phyloP scores from a whole-genome alignment of 179 eudicot genomes.

The Corrigiola litoralis region DNA sequence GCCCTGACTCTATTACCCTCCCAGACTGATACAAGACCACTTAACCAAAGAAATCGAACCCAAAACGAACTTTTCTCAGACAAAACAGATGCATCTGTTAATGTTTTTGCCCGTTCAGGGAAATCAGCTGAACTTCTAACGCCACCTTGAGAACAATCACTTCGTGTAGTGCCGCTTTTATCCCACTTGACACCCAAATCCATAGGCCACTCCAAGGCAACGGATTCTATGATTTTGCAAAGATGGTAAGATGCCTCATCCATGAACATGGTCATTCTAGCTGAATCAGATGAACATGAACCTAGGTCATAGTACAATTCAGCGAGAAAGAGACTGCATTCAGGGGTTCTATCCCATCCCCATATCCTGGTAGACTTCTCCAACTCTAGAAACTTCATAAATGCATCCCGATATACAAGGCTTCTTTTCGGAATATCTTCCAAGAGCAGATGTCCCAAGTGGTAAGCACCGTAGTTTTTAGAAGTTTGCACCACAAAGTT shows the following conservation, averaged over 20 bases:
- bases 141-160: slow-evolving; percentile 24
- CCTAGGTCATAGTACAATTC: slow-evolving; percentile 84
- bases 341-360: slow-evolving; percentile 68
- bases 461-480: slow-evolving; percentile 74
- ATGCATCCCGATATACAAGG: slow-evolving; percentile 45
- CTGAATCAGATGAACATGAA: slow-evolving; percentile 46
- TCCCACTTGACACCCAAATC: slow-evolving; percentile 23
- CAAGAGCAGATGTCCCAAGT: slow-evolving; percentile 74
- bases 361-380: slow-evolving; percentile 79
- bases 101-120: slow-evolving; percentile 19
- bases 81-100: slow-evolving; percentile 29
- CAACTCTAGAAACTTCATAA: slow-evolving; percentile 62
- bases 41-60: slow-evolving; percentile 86
- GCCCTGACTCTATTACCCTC: slow-evolving; percentile 75
- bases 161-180: slow-evolving; percentile 17
- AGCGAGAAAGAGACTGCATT: slow-evolving; percentile 89
- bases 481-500: slow-evolving; percentile 53
- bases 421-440: slow-evolving; percentile 66
- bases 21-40: slow-evolving; percentile 70
- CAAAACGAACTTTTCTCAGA: slow-evolving; percentile 64
- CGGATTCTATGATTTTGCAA: slow-evolving; percentile 75
- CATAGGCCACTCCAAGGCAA: slow-evolving; percentile 57
- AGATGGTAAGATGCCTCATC: slow-evolving; percentile 76
- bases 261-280: slow-evolving; percentile 44
- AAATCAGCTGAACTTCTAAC: slow-evolving; percentile 27